A percentile compares a stretch with the other conserved stretches of the same genome.
These are phyloP conservation scores for Xylariaceae sp. DNA, from an alignment of 2,329 filamentous ascomycete species.

Conservation along the genomic window DNA sequence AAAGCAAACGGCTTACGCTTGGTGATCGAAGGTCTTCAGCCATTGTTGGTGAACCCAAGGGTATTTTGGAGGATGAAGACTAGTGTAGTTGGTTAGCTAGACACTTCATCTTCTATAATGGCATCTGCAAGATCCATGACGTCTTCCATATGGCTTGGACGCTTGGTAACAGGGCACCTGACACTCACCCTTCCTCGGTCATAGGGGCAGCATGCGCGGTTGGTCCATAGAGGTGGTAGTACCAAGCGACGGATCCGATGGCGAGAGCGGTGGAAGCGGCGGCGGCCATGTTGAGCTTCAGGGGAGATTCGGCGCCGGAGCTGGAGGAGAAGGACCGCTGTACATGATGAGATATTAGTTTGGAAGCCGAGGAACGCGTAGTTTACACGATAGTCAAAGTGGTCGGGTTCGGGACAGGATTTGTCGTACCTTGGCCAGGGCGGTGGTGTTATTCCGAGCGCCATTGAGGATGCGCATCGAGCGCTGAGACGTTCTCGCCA, in stretches of 20 bases:
- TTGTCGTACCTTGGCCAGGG: conserved; percentile 74
- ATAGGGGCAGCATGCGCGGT: conserved; percentile 88
- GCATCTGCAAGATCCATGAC: neutral
- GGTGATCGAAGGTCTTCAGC: conserved; percentile 96
- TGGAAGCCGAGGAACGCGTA: conserved; percentile 8
- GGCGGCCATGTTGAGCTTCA: conserved; percentile 85
- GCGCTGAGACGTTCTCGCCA: conserved; percentile 91
- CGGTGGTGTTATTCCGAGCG: conserved; percentile 75
- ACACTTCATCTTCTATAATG: conserved; percentile 16
- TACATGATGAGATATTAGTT: conserved; percentile 24
- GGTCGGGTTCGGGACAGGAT: conserved; percentile 11
- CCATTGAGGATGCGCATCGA: conserved; percentile 84
- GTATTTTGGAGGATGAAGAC: conserved; percentile 89
- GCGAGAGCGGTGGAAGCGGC: conserved; percentile 86
- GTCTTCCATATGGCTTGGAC: neutral
- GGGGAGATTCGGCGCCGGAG: conserved; percentile 76
- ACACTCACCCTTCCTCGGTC: conserved; percentile 95
- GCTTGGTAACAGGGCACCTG: conserved; percentile 27
- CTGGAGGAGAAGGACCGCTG: conserved; percentile 75
- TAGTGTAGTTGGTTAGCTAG: conserved; percentile 48
- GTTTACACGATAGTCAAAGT: conserved; percentile 50
- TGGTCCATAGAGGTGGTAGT: conserved; percentile 94
- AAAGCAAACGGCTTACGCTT: conserved; percentile 72
- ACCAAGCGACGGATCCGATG: conserved; percentile 91
- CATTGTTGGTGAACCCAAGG: conserved; percentile 95